Base-by-base conservation (phyloP, 2,329 filamentous ascomycete species). In the Ceratocystis colombiana region DNA sequence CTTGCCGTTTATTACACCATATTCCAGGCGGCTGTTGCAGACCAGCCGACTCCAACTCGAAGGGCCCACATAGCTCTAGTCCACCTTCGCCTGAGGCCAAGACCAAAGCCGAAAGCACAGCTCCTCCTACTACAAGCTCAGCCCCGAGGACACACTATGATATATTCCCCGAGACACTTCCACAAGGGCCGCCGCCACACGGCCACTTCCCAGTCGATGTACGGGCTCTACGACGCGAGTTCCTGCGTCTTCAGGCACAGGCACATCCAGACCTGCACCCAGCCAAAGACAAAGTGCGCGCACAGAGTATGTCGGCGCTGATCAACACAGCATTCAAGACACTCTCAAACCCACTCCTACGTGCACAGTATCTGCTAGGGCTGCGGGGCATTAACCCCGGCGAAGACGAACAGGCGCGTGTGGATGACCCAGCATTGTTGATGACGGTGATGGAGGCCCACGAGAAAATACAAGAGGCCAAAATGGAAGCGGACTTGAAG, bases 261-360 rank as follows among this genome's bases (percentile, higher is more conserved):
- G 83, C 88, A 10, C 89, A 94, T 75, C 89, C 89, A 0, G 89
- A 94, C 74, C 79, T 87, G 68, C 79, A 82, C 73, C 78, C 83
- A 70, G 69, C 80, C 70, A 55, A 64, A 15, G 50, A 79, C 74
- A 79, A 87, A 77, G 71, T 77, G 71, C 72, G 82, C 61, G 90
- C 91, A 22, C 89, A 95, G 75, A 88, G 85, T 0, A 79, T 86
- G n/a, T 94, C 88, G 8, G 84, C 90, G 6, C 82, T 84, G 30
- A 92, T 97, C 75, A 97, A 97, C 79, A 87, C 91, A 70, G 94
- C 94, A 0, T 97, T 95, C 80, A 87, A 85, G 72, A 96, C 92
- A 2, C 82, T 99, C 0, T 79, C 83, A 62, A 84, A 87, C 71
- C 92, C 94, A 17, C 79, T 99, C 12, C 76, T 84, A 61, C 84